Conservation (phyloP, 2,329 filamentous ascomycete species). For the Ophiostoma ulmi region DNA sequence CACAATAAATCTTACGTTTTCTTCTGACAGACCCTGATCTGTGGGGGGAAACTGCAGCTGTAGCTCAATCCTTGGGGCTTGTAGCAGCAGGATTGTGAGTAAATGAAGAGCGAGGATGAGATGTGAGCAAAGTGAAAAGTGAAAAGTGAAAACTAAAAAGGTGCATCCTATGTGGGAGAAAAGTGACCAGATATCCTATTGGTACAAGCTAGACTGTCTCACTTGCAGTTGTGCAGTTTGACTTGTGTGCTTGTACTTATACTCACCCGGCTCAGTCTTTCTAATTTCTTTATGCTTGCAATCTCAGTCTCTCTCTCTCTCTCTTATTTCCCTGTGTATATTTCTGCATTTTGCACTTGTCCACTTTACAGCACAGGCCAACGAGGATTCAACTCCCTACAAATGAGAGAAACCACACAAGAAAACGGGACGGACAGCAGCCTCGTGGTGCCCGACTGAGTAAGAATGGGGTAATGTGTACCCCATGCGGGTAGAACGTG, state of each 20-base stretch:
- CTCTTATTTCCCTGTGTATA: not conserved
- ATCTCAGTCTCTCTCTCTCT: not conserved
- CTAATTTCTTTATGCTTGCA: not conserved
- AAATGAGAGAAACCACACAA: not conserved
- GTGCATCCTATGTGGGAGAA: not conserved
- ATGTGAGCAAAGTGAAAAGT: not conserved
- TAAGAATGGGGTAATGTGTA: not conserved
- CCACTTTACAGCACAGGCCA: not conserved
- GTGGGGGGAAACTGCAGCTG: not conserved
- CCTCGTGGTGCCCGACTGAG: not conserved
- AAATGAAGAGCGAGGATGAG: not conserved
- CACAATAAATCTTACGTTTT: not conserved
- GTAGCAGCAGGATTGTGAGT: not conserved
- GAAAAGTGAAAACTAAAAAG: not conserved
- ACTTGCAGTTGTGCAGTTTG: slow-evolving; percentile 7
- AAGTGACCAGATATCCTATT: slow-evolving; percentile 11
- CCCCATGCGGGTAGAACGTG: not conserved
- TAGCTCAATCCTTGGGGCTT: not conserved
- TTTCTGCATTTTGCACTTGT: not conserved
- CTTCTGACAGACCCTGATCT: not conserved
- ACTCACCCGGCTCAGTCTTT: not conserved
- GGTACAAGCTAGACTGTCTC: not conserved
- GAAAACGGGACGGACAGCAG: not conserved
- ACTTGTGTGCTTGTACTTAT: not conserved
- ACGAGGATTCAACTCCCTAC: not conserved